Evolutionary conservation across 208 protist genomes (phyloP).

Genomic region (Crithidia acanthocephali): DNA sequence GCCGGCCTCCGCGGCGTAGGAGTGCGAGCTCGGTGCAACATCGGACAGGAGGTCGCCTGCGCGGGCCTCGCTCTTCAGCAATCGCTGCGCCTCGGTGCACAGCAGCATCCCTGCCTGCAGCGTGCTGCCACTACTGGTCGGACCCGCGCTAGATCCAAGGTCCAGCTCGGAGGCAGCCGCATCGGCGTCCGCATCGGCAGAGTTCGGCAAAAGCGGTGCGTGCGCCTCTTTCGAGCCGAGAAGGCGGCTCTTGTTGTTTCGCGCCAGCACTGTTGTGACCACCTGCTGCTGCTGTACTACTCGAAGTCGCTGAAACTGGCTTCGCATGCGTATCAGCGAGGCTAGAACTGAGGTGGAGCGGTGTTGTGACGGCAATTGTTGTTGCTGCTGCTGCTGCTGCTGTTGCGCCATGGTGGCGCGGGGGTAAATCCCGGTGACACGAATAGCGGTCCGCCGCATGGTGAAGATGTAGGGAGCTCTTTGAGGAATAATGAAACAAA

Average conservation of each 20-base stretch:
- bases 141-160: too few species aligned
- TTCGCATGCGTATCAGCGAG: slow-evolving; percentile 47
- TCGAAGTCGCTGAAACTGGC: slow-evolving; percentile 43
- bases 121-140: slow-evolving; percentile 23
- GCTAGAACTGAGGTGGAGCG: slow-evolving; percentile 40
- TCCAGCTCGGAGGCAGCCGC: too few species aligned
- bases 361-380: slow-evolving; percentile 10
- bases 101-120: slow-evolving; percentile 29
- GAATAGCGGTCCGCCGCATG: slow-evolving; percentile 1
- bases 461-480: too few species aligned
- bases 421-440: neutral
- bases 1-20: slow-evolving; percentile 72
- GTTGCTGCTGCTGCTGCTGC: slow-evolving; percentile 6
- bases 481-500: too few species aligned
- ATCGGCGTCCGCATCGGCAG: neutral
- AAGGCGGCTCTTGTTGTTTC: slow-evolving; percentile 10
- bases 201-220: neutral
- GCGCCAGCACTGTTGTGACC: slow-evolving; percentile 12
- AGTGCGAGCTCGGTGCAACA: slow-evolving; percentile 36
- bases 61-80: slow-evolving; percentile 64
- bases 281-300: slow-evolving; percentile 27
- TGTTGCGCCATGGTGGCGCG: slow-evolving; percentile 9
- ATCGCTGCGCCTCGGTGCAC: slow-evolving; percentile 52
- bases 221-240: slow-evolving; percentile 1
- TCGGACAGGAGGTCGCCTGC: slow-evolving; percentile 61